Conservation (phyloP, 306 rosid species). For the Vigna trinervia region DNA sequence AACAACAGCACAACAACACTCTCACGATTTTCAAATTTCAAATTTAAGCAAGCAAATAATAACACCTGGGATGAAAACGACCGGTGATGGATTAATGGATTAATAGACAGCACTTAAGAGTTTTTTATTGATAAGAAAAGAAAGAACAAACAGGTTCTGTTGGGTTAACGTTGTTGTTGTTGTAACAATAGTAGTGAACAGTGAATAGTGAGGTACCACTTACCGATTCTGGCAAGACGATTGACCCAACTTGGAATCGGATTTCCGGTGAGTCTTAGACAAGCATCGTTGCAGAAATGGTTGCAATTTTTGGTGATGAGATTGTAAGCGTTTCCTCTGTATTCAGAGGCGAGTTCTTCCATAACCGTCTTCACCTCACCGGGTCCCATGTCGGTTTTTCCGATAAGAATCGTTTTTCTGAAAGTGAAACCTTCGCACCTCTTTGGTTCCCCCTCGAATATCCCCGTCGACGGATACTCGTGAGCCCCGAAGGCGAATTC, state of each 20-base stretch:
- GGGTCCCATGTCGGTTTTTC: conserved; percentile 67
- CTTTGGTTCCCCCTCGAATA: conserved; percentile 89
- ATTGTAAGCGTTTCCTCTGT: conserved; percentile 87
- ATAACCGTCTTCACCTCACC: conserved; percentile 64
- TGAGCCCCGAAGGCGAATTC: conserved; percentile 96
- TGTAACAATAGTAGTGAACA: neutral
- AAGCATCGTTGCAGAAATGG: conserved; percentile 85
- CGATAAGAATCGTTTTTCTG: conserved; percentile 78
- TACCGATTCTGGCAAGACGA: conserved; percentile 94
- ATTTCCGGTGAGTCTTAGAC: conserved; percentile 74
- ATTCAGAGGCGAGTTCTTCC: conserved; percentile 71
- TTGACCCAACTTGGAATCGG: conserved; percentile 92
- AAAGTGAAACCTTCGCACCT: conserved; percentile 80
- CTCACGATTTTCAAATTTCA: neutral
- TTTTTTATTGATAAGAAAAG: neutral
- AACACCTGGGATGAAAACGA: conserved; percentile 22
- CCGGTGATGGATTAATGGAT: neutral
- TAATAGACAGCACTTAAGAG: neutral
- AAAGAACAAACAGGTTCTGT: no score
- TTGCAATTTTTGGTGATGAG: conserved; percentile 88
- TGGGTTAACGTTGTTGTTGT: neutral
- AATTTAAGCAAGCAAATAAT: neutral
- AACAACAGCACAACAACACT: neutral
- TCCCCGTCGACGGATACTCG: conserved; percentile 76
- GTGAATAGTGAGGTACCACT: neutral